Conservation (phyloP, 1,284 basidiomycete species). For the Tetrapyrgos nigripes region DNA sequence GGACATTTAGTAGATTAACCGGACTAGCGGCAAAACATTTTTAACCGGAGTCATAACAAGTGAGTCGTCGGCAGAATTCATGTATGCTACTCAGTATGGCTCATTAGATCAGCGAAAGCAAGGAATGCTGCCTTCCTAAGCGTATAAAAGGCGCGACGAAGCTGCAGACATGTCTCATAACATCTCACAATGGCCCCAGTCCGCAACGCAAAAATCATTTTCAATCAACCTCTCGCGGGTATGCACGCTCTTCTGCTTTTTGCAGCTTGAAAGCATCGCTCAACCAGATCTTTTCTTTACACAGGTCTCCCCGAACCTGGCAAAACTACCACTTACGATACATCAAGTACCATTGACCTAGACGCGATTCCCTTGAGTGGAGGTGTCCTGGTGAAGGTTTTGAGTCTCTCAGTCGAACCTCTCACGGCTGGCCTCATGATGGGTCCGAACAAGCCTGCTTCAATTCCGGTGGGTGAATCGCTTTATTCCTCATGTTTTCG, state of each 20-base stretch:
- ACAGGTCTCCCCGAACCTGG: slow-evolving; percentile 34
- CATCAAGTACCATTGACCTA: slow-evolving; percentile 42
- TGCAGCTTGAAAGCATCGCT: neutral
- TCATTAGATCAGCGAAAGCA: too few relatives aligned
- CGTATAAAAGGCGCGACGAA: too few relatives aligned
- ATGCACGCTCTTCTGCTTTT: neutral
- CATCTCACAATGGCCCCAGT: slow-evolving; percentile 39
- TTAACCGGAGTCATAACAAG: too few relatives aligned
- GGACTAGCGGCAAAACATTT: too few relatives aligned
- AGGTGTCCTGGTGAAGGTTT: slow-evolving; percentile 44
- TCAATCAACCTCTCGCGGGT: slow-evolving; percentile 41
- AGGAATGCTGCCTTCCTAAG: too few relatives aligned
- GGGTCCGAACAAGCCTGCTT: slow-evolving; percentile 23
- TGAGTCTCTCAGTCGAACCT: slow-evolving; percentile 46
- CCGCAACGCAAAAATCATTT: slow-evolving; percentile 42
- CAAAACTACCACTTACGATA: slow-evolving; percentile 35
- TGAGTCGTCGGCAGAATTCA: too few relatives aligned
- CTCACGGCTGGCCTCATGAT: slow-evolving; percentile 43
- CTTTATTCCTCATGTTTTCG: too few relatives aligned
- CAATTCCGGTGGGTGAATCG: slow-evolving; percentile 11
- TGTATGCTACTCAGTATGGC: too few relatives aligned
- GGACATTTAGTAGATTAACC: too few relatives aligned
- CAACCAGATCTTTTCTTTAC: neutral
- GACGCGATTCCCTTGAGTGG: slow-evolving; percentile 43
- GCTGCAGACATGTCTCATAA: too few relatives aligned